Percentiles rank a stretch among this genome's conserved stretches.
Evolutionary conservation across 2,329 filamentous ascomycete species (phyloP).

Genomic region (Neoscytalidium dimidiatum): DNA sequence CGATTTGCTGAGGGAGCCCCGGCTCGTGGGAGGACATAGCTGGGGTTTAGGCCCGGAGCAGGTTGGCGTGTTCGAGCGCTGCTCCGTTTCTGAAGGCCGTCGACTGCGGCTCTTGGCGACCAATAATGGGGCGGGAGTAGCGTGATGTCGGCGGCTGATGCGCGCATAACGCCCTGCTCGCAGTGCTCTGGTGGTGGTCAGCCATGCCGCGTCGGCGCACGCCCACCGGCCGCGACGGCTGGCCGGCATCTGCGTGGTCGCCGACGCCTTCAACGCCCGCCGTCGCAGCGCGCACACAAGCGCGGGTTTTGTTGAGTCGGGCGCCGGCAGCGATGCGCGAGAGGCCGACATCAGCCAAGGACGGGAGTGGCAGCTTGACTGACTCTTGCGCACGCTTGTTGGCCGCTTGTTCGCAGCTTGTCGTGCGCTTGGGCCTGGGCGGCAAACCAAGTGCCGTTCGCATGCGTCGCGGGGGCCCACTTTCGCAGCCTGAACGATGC

Average conservation of each 20-base stretch:
- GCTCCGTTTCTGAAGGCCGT: not conserved
- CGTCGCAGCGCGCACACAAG: not conserved
- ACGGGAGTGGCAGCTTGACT: slow-evolving; percentile 6
- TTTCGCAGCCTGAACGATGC: not conserved
- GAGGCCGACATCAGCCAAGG: not conserved
- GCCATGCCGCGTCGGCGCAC: slow-evolving; percentile 1
- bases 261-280: not conserved
- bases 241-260: not conserved
- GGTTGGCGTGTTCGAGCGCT: slow-evolving; percentile 4
- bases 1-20: slow-evolving; percentile 6
- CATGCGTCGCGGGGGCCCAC: not conserved
- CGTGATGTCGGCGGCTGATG: slow-evolving; percentile 16
- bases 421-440: not conserved
- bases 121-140: slow-evolving; percentile 6
- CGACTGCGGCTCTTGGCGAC: not conserved
- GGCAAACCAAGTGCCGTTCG: not conserved
- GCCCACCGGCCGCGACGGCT: not conserved
- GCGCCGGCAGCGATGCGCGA: not conserved
- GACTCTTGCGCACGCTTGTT: slow-evolving; percentile 10
- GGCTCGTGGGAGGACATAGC: not conserved
- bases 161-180: not conserved
- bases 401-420: not conserved
- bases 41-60: slow-evolving; percentile 14
- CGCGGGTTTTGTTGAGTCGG: not conserved
- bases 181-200: not conserved